Base-by-base conservation (phyloP, 306 rosid genomes). In the Trifolium fragiferum region DNA sequence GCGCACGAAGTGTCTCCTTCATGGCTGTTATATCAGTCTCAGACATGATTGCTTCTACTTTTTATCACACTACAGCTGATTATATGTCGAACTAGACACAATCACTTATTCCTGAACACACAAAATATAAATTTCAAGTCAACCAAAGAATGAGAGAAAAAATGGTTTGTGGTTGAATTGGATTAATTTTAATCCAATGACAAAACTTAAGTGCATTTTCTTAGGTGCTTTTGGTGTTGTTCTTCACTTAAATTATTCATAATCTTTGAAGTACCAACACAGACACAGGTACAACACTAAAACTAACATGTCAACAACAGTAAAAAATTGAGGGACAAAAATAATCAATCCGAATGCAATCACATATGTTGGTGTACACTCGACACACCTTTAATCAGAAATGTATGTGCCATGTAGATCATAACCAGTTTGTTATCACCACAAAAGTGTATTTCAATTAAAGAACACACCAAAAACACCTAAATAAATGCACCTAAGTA, bases 1-100 rank as follows among this genome's bases (percentile, higher is more conserved):
- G 97, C 13, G 88, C 85, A 16, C 82, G 82, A 37, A 90, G 94
- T 4, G 97, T 86, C 76, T 91, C 96, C 64, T 84, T 94, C 74
- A 90, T 75, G 32, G 84, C 80, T 76, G 38, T 64, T 37, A 81
- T 75, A 35, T 91, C 93, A 80, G 77, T 47, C 53, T 94, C 96
- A 51, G 91, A 83, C 83, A 78, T 43, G 74, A 47, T 63, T 5
- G 13, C 50, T 76, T 89, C 90, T 15, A 7, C 67, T 38, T 35
- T 14, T 81, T 15, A 7, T 82, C 96, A 89, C 85, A 21, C 14
- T 21, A 47, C 21, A 30, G 15, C 58, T 70, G 51, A 49, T 72
- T 43, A 27, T 77, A 49, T 64, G 53, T 57, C 3, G 10, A 64
- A 37, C 69, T 38, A n/a, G 77, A 65, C 78, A 21, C 69, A 77